A percentile compares a stretch with the other conserved stretches of the same genome.
Conservation (phyloP, 2,329 filamentous ascomycete genomes). For the Hymenoscyphus scutula region DNA sequence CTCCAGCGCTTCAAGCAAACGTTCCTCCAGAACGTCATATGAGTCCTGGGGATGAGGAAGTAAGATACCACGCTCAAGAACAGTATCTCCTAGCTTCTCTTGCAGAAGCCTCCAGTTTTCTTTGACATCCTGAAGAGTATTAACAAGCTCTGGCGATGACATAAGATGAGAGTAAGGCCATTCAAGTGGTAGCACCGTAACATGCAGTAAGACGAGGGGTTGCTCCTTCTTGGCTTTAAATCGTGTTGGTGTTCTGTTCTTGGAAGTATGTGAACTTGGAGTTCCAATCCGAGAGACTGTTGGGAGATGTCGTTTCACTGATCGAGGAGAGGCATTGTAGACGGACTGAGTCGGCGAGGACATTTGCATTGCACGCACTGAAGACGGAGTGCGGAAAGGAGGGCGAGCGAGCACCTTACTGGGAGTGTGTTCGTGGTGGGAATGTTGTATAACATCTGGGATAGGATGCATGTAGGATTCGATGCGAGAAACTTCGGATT, state of each 20-base stretch:
- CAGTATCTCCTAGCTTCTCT: slow-evolving; percentile 69
- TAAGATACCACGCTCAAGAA: slow-evolving; percentile 70
- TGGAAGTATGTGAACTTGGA: slow-evolving; percentile 40
- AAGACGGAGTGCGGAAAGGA: slow-evolving; percentile 67
- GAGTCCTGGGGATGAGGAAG: slow-evolving; percentile 77
- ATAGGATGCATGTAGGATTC: slow-evolving; percentile 31
- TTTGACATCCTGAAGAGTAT: slow-evolving; percentile 50
- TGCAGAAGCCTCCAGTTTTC: slow-evolving; percentile 66
- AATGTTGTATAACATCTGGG: slow-evolving; percentile 39
- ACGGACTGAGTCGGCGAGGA: slow-evolving; percentile 60
- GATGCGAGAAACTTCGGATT: slow-evolving; percentile 44
- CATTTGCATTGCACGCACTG: slow-evolving; percentile 70
- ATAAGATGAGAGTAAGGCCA: slow-evolving; percentile 62
- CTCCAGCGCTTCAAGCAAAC: slow-evolving; percentile 71
- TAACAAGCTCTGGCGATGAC: slow-evolving; percentile 44
- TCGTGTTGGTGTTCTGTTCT: slow-evolving; percentile 49
- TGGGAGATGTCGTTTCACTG: slow-evolving; percentile 47
- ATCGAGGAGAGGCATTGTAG: slow-evolving; percentile 55
- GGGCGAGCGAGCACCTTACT: slow-evolving; percentile 58
- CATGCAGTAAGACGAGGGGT: slow-evolving; percentile 76
- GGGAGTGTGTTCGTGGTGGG: slow-evolving; percentile 20
- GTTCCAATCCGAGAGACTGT: slow-evolving; percentile 58
- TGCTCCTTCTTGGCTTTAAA: slow-evolving; percentile 54
- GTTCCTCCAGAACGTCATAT: slow-evolving; percentile 76
- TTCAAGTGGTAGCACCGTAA: slow-evolving; percentile 69